A percentile compares a stretch with the other conserved stretches of the same genome.
Evolutionary conservation across 2,329 filamentous ascomycete genomes (phyloP).

Genomic region (Neopestalotiopsis sp.): DNA sequence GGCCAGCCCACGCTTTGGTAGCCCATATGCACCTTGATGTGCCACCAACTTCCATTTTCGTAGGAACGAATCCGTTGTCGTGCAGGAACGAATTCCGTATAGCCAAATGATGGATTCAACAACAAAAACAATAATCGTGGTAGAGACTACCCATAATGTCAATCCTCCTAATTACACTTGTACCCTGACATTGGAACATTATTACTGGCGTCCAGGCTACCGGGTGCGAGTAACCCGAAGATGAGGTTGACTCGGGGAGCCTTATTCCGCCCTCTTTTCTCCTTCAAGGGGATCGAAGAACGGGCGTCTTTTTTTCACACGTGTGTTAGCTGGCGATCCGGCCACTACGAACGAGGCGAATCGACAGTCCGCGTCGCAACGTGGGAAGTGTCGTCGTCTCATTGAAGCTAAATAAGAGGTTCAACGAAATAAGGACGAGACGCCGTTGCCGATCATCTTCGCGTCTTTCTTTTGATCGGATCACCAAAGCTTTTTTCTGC

Average conservation of each 20-base stretch:
- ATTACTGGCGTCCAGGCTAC: not conserved
- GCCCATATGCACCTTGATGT: not conserved
- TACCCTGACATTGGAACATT: not conserved
- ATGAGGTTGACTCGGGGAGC: not conserved
- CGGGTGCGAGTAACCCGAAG: not conserved
- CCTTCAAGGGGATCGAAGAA: not conserved
- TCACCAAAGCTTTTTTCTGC: not conserved
- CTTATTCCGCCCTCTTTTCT: not conserved
- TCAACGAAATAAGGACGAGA: not conserved
- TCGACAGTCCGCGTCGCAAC: not conserved
- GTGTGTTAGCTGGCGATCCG: not conserved
- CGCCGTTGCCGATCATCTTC: not conserved
- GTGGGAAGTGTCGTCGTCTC: not conserved
- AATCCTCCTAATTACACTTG: not conserved
- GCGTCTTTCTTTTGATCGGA: not conserved
- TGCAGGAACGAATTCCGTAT: not conserved
- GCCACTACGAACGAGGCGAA: not conserved
- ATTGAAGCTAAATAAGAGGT: not conserved
- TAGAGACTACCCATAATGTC: no score
- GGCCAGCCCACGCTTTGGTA: no score
- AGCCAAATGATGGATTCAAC: not conserved
- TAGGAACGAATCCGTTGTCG: not conserved
- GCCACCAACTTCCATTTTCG: not conserved
- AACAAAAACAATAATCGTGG: no score
- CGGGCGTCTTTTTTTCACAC: not conserved